phyloP scores from a whole-genome alignment of 768 basidiomycete species.

The Boletus sensibilis region DNA sequence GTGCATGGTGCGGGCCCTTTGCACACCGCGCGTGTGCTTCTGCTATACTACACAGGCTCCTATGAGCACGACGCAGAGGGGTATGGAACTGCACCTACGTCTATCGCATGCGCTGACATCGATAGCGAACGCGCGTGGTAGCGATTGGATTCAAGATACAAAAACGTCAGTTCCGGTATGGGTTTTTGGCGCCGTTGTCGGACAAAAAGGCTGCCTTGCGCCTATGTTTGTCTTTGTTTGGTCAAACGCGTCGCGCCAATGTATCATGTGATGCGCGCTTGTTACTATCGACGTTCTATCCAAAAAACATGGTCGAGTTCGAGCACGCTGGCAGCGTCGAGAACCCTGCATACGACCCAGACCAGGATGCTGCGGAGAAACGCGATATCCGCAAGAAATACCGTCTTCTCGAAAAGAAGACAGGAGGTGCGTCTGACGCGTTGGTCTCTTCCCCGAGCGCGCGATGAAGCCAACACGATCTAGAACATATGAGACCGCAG shows the following conservation, averaged over 20 bases:
- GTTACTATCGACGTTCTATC: no score
- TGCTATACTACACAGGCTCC: constrained; percentile 58
- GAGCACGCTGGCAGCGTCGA: constrained; percentile 5
- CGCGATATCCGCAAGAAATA: constrained; percentile 73
- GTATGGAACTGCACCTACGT: constrained; percentile 19
- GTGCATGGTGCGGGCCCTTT: constrained; percentile 62
- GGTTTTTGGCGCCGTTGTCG: background rate
- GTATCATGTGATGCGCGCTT: constrained; percentile 15
- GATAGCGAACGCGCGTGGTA: background rate
- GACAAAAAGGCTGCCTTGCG: background rate
- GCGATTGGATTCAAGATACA: background rate
- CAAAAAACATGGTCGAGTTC: constrained; percentile 19
- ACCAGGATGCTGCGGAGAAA: constrained; percentile 81
- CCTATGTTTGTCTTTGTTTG: constrained; percentile 24
- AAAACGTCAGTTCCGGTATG: background rate
- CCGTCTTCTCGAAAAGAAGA: constrained; percentile 58
- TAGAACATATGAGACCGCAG: constrained; percentile 51
- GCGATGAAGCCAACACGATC: background rate
- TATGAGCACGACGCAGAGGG: constrained; percentile 2
- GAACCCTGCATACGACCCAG: constrained; percentile 69
- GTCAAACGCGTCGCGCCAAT: constrained; percentile 24
- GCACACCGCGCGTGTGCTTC: constrained; percentile 66
- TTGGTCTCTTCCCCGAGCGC: background rate
- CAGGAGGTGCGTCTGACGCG: constrained; percentile 52
- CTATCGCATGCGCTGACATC: constrained; percentile 32